phyloP scores from a whole-genome alignment of 2,329 filamentous ascomycete species.

The Raffaelea albimanens region DNA sequence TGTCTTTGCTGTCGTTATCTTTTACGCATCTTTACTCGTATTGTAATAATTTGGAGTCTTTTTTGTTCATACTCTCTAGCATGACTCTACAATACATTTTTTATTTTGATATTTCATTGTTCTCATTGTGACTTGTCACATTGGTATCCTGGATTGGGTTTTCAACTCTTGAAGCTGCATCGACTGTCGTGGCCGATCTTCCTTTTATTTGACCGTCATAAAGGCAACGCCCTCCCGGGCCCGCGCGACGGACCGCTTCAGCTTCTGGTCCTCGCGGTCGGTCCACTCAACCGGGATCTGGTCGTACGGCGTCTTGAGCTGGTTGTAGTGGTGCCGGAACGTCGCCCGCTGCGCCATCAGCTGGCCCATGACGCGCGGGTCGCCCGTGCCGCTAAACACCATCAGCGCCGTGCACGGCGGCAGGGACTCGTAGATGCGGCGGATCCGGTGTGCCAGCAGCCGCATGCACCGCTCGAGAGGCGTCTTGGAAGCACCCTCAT shows the following conservation, averaged over 20 bases:
- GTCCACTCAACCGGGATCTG: conserved; percentile 59
- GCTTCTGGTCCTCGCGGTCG: conserved; percentile 53
- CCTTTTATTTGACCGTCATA: conserved; percentile 47
- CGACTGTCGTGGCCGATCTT: too few relatives aligned
- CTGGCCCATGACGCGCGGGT: conserved; percentile 56
- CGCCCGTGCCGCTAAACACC: conserved; percentile 56
- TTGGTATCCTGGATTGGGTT: too few relatives aligned
- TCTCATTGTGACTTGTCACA: too few relatives aligned
- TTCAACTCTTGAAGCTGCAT: too few relatives aligned
- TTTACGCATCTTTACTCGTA: too few relatives aligned
- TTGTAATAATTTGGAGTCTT: too few relatives aligned
- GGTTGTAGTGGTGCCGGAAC: conserved; percentile 56
- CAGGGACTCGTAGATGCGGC: conserved; percentile 45
- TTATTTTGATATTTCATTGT: not conserved
- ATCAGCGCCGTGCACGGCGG: conserved; percentile 58
- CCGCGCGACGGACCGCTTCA: conserved; percentile 45
- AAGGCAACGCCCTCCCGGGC: conserved; percentile 57
- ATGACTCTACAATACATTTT: too few relatives aligned
- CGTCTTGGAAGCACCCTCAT: not conserved
- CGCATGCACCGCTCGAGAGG: conserved; percentile 36
- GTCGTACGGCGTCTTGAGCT: conserved; percentile 56
- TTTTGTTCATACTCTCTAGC: too few relatives aligned
- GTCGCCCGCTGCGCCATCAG: conserved; percentile 51
- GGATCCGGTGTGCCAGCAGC: conserved; percentile 38
- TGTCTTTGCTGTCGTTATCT: too few relatives aligned